Evolutionary conservation across 2,329 filamentous ascomycete species (phyloP).

Genomic region (Aureobasidium sp.): DNA sequence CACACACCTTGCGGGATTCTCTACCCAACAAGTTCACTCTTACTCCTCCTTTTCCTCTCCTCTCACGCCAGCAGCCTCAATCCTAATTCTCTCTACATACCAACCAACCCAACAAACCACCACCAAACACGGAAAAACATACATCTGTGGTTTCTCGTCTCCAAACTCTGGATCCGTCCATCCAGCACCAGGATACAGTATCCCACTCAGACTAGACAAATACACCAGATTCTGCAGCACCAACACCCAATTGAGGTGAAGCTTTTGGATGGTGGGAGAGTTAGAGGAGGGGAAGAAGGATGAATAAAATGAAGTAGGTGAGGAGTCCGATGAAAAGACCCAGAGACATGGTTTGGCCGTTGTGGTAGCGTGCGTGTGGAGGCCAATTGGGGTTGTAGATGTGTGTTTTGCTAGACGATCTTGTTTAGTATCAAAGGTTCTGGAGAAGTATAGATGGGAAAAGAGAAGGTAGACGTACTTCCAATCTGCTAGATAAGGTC

Average conservation of each 20-base stretch:
- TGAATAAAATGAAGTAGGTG: not conserved
- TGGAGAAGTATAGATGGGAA: not conserved
- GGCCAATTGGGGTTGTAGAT: constrained; percentile 42
- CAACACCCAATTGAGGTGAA: not conserved
- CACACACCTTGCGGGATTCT: no score
- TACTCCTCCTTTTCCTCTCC: not conserved
- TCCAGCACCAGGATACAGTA: not conserved
- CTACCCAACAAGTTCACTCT: not conserved
- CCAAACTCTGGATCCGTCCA: not conserved
- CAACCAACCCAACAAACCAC: not conserved
- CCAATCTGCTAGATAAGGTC: not conserved
- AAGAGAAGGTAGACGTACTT: not conserved
- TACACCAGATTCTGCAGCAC: not conserved
- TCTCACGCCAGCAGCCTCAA: not conserved
- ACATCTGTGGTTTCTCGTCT: not conserved
- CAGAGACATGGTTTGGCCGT: constrained; percentile 42
- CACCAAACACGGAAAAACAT: not conserved
- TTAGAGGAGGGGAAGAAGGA: not conserved
- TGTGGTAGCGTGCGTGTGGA: constrained; percentile 44
- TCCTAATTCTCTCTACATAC: not conserved
- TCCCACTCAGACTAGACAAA: not conserved
- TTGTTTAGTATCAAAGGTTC: no score
- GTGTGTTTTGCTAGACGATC: constrained; percentile 31
- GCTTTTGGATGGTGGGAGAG: not conserved
- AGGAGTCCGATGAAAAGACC: constrained; percentile 31